phyloP scores from a whole-genome alignment of 257 asterid species.

The Lantana camara region DNA sequence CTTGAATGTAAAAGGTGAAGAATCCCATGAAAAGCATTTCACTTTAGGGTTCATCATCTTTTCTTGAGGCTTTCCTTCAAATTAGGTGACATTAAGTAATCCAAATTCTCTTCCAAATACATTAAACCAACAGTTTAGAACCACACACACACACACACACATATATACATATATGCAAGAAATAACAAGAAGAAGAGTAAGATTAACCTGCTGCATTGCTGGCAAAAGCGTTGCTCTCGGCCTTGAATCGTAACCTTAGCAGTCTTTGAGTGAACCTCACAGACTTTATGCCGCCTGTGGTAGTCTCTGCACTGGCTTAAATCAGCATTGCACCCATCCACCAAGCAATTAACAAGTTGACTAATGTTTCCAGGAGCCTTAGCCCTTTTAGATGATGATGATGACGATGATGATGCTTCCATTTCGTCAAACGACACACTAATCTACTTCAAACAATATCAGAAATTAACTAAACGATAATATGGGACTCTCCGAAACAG shows the following conservation, averaged over 20 bases:
- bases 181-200: too few species aligned
- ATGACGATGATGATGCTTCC: slow-evolving; percentile 60
- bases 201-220: slow-evolving; percentile 89
- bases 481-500: slow-evolving; percentile 20
- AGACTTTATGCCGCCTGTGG: slow-evolving; percentile 88
- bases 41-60: background rate
- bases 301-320: slow-evolving; percentile 81
- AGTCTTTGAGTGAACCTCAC: slow-evolving; percentile 84
- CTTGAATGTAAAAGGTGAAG: background rate
- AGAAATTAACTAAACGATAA: background rate
- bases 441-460: background rate
- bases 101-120: too few species aligned
- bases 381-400: slow-evolving; percentile 68
- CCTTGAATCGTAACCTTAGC: slow-evolving; percentile 73
- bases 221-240: slow-evolving; percentile 87
- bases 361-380: slow-evolving; percentile 52
- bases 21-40: background rate
- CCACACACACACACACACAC: too few species aligned
- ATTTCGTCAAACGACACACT: slow-evolving; percentile 35
- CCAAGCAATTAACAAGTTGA: slow-evolving; percentile 74
- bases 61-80: background rate
- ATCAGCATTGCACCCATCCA: slow-evolving; percentile 86
- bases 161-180: too few species aligned
- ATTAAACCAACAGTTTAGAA: too few species aligned
- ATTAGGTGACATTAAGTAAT: background rate